Evolutionary conservation across 1,284 basidiomycete genomes (phyloP).

Genomic region (Irpex sp.): DNA sequence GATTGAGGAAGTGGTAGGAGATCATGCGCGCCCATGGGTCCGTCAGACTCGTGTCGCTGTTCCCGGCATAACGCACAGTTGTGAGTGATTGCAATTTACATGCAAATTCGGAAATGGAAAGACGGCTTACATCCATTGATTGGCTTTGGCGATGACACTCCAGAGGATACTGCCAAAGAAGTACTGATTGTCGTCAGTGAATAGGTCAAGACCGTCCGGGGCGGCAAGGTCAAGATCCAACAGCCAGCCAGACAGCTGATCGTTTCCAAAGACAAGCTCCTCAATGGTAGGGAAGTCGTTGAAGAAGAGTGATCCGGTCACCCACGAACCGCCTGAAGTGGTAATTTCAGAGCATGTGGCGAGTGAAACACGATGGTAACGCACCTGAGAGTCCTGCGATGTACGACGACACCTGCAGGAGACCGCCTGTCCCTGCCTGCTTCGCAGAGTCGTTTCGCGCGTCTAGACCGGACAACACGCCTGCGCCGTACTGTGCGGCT

Average conservation of each 20-base stretch:
- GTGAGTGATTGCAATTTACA: neutral
- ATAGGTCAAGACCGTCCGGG: slow-evolving; percentile 45
- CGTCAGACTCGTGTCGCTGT: slow-evolving; percentile 57
- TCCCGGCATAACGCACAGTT: neutral
- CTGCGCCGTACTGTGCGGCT: slow-evolving; percentile 59
- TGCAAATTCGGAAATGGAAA: neutral
- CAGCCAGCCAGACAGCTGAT: slow-evolving; percentile 51
- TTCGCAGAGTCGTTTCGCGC: slow-evolving; percentile 53
- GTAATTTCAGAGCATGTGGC: neutral
- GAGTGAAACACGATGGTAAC: slow-evolving; percentile 12
- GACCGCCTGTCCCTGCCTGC: slow-evolving; percentile 56
- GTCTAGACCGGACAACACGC: slow-evolving; percentile 55
- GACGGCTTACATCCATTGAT: slow-evolving; percentile 44
- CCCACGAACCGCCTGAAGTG: slow-evolving; percentile 59
- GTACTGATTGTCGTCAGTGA: slow-evolving; percentile 46
- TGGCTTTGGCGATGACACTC: slow-evolving; percentile 55
- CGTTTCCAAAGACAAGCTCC: slow-evolving; percentile 55
- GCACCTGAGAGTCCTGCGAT: slow-evolving; percentile 58
- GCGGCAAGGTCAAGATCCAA: slow-evolving; percentile 52
- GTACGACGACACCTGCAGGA: slow-evolving; percentile 64
- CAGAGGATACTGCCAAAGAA: slow-evolving; percentile 59
- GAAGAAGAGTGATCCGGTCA: slow-evolving; percentile 51
- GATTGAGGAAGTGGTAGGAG: slow-evolving; percentile 65
- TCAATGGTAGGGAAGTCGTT: slow-evolving; percentile 55
- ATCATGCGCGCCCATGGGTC: slow-evolving; percentile 64